Base-by-base conservation (phyloP, 441 rosid species). In the Bocquillonia castaneifolia region DNA sequence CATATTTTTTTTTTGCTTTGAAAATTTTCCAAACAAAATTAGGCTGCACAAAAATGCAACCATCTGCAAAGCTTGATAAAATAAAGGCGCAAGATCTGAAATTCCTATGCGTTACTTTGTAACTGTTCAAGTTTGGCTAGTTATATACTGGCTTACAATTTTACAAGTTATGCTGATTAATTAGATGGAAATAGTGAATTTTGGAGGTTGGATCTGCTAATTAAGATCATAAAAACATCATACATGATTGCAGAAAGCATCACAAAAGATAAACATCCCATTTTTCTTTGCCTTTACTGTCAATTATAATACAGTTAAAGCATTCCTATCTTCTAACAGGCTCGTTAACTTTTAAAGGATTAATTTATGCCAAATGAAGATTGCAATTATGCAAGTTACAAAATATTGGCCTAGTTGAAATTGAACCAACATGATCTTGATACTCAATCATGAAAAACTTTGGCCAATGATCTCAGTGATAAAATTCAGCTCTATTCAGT, bases 301-400 rank as follows among this genome's bases (percentile, higher is more conserved):
- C n/a, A n/a, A n/a, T n/a, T n/a, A n/a, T n/a, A 29, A 55, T 5
- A 29, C 39, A 31, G 60, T 56, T 56, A 56, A 56, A 56, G 34
- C 39, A 56, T 1, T 39, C 60, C 25, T 14, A 18, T 18, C 18
- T 56, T 5, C 23, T 56, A 5, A 40, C 22, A 31, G 20, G 60
- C 59, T 6, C 3, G 37, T 29, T 55, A 37, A 31, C 6, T 55
- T 29, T 12, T n/a, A n/a, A 55, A 55, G 39, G 37, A 28, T 32
- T 31, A 5, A 55, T 31, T 29, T 17, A 9, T n/a, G 59, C 12
- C 9, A 32, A 25, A 4, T 20, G 23, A 8, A 34, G 3, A 20
- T 10, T 22, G 3, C 47, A 37, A 20, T 3, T 20, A 59, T 59
- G 22, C 32, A 23, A 8, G 29, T 23, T 10, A 25, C 13, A 10